Percentiles rank a stretch among this genome's conserved stretches.
Conservation (phyloP, 768 basidiomycete species). For the Harrya chromipes region DNA sequence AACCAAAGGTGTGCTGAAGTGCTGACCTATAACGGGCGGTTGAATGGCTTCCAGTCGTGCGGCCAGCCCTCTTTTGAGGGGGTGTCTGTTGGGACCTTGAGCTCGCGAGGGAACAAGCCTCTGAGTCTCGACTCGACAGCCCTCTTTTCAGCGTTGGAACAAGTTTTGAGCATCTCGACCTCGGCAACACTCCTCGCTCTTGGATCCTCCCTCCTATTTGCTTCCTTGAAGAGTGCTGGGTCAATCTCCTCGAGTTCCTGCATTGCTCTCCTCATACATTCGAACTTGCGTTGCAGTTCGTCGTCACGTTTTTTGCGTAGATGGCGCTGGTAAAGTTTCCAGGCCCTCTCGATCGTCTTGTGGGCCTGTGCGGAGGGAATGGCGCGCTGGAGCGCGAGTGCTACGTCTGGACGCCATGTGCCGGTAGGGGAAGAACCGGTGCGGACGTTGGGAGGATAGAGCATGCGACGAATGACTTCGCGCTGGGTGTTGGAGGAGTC, state of each 20-base stretch:
- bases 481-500: slow-evolving; percentile 54
- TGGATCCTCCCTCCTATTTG: slow-evolving; percentile 75
- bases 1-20: not conserved
- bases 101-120: slow-evolving; percentile 84
- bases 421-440: slow-evolving; percentile 74
- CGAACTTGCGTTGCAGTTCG: slow-evolving; percentile 73
- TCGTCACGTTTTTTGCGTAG: slow-evolving; percentile 64
- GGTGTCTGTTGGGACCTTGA: slow-evolving; percentile 83
- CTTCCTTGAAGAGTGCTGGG: slow-evolving; percentile 60
- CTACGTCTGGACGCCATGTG: slow-evolving; percentile 80
- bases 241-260: slow-evolving; percentile 59
- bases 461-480: slow-evolving; percentile 70
- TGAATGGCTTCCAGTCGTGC: slow-evolving; percentile 77
- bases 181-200: slow-evolving; percentile 56
- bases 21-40: slow-evolving; percentile 41
- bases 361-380: slow-evolving; percentile 88
- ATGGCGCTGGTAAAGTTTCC: slow-evolving; percentile 77
- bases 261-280: slow-evolving; percentile 83
- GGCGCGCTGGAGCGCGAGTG: slow-evolving; percentile 71
- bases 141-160: slow-evolving; percentile 64
- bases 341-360: slow-evolving; percentile 89
- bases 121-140: slow-evolving; percentile 74
- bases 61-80: slow-evolving; percentile 81
- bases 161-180: slow-evolving; percentile 53
- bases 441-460: slow-evolving; percentile 77